Conservation (phyloP, 345 rosid genomes). For the Citrus medica region DNA sequence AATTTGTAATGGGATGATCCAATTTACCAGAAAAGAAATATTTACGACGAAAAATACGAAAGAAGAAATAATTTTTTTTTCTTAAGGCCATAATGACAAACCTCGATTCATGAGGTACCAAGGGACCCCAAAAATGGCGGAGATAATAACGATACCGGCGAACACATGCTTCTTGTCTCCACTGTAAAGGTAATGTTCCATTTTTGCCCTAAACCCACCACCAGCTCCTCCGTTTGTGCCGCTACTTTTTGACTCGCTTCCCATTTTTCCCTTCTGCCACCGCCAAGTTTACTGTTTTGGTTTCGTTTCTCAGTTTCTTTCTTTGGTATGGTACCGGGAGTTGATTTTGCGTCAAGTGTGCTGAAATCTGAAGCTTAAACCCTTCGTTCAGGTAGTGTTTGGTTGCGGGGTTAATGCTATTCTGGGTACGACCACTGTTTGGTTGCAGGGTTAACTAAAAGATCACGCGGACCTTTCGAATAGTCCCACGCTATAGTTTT, state of each 20-base stretch:
- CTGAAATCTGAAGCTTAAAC: neutral
- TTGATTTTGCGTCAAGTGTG: neutral
- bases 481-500: too few species aligned
- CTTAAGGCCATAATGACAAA: constrained; percentile 9
- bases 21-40: neutral
- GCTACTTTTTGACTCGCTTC: constrained; percentile 33
- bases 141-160: constrained; percentile 59
- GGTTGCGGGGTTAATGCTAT: neutral
- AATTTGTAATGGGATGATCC: neutral
- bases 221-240: constrained; percentile 12
- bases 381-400: neutral
- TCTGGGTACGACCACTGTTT: neutral
- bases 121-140: constrained; percentile 64
- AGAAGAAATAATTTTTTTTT: too few species aligned
- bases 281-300: neutral
- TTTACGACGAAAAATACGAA: neutral
- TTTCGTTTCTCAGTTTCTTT: neutral
- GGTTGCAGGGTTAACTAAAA: too few species aligned
- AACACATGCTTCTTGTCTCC: constrained; percentile 89
- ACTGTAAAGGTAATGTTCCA: constrained; percentile 67
- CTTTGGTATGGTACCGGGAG: neutral
- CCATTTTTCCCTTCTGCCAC: constrained; percentile 25
- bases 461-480: neutral
- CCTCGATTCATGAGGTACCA: constrained; percentile 89
- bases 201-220: constrained; percentile 55